Conservation (phyloP, 768 basidiomycete species). For the Termitomyces sp. region DNA sequence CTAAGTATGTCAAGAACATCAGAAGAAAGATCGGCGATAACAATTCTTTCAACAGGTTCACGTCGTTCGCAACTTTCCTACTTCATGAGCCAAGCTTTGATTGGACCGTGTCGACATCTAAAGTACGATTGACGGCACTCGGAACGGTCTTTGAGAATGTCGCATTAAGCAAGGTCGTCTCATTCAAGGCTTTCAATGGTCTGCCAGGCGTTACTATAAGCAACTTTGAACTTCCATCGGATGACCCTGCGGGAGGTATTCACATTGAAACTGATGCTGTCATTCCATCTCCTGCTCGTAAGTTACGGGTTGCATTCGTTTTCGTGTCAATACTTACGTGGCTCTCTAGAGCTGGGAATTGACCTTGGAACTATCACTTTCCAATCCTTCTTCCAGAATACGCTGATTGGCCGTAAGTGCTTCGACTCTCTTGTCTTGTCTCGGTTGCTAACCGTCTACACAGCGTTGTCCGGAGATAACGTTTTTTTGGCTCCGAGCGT, state of each 20-base stretch:
- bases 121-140: constrained; percentile 56
- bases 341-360: constrained; percentile 54
- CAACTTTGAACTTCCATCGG: constrained; percentile 65
- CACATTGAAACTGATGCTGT: constrained; percentile 60
- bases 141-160: constrained; percentile 67
- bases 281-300: constrained; percentile 64
- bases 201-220: constrained; percentile 66
- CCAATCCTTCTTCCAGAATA: constrained; percentile 51
- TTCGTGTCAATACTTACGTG: constrained; percentile 10
- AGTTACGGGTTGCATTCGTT: constrained; percentile 20
- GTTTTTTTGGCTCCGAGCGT: constrained; percentile 46
- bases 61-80: constrained; percentile 57
- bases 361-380: constrained; percentile 62
- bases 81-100: constrained; percentile 59
- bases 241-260: constrained; percentile 65
- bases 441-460: neutral
- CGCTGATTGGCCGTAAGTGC: constrained; percentile 54
- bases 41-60: constrained; percentile 37
- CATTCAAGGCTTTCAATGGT: constrained; percentile 66
- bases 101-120: constrained; percentile 67
- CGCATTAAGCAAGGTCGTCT: constrained; percentile 49
- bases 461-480: constrained; percentile 47
- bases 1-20: constrained; percentile 28
- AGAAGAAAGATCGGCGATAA: neutral
- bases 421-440: neutral